These are phyloP conservation scores for Bocquillonia castaneifolia DNA, from an alignment of 441 rosid species.

Conservation along the genomic window DNA sequence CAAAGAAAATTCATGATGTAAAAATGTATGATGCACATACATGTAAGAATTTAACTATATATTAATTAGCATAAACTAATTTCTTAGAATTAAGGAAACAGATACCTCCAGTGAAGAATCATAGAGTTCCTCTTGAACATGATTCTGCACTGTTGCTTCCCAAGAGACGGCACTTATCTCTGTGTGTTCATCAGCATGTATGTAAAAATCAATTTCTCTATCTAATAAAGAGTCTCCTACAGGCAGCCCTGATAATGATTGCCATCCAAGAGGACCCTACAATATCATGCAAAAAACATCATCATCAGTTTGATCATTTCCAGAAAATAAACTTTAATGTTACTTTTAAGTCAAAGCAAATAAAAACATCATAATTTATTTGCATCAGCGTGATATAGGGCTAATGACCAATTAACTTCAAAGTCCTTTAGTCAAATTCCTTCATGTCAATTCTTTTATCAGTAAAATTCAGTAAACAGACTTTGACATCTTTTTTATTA, in stretches of 20 bases:
- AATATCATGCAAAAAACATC: slow-evolving; percentile 26
- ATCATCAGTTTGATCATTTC: slow-evolving; percentile 4
- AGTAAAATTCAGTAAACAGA: neutral
- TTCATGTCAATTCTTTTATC: neutral
- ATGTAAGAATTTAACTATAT: neutral
- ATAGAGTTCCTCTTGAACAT: slow-evolving; percentile 86
- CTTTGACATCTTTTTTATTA: neutral
- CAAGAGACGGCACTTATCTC: slow-evolving; percentile 79
- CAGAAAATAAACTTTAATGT: neutral
- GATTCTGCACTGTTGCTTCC: slow-evolving; percentile 94
- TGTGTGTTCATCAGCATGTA: slow-evolving; percentile 58
- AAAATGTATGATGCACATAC: neutral
- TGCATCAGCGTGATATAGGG: neutral
- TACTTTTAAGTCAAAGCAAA: neutral
- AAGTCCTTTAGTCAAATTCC: neutral
- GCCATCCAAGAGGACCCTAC: slow-evolving; percentile 99
- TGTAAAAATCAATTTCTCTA: slow-evolving; percentile 67
- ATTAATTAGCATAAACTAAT: slow-evolving; percentile 6
- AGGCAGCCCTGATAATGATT: slow-evolving; percentile 74
- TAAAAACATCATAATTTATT: neutral
- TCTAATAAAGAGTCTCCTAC: slow-evolving; percentile 61
- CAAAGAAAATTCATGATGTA: neutral
- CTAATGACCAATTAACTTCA: neutral
- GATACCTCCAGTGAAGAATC: slow-evolving; percentile 69
- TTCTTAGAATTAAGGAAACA: slow-evolving; percentile 13